Conservation (phyloP, 2,329 filamentous ascomycete species). For the Epichloe gansuensis region DNA sequence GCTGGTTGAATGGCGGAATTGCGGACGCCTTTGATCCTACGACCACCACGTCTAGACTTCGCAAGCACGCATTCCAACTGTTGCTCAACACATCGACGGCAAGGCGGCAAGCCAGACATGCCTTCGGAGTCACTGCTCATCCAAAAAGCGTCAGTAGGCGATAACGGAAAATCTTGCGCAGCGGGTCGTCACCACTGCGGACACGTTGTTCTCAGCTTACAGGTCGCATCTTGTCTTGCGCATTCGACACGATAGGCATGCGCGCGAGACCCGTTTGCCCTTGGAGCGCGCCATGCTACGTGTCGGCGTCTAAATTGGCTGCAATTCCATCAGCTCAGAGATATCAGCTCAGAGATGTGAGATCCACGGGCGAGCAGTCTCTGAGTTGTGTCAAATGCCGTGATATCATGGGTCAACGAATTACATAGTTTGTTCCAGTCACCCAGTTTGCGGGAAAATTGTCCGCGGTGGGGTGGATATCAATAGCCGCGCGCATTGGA, state of each 20-base stretch:
- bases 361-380: constrained; percentile 3
- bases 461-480: constrained; percentile 1
- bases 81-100: constrained; percentile 26
- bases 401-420: not conserved
- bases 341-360: constrained; percentile 5
- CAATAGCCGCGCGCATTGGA: constrained; percentile 6
- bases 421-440: not conserved
- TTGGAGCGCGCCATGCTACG: constrained; percentile 8
- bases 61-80: constrained; percentile 27
- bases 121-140: constrained; percentile 19
- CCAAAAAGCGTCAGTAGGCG: constrained; percentile 6
- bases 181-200: not conserved
- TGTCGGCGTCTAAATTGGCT: constrained; percentile 10
- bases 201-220: constrained; percentile 11
- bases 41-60: constrained; percentile 27
- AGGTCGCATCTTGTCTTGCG: constrained; percentile 22
- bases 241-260: constrained; percentile 19
- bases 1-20: constrained; percentile 4
- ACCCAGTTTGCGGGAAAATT: constrained; percentile 1
- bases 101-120: constrained; percentile 23
- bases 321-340: constrained; percentile 7
- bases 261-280: constrained; percentile 20
- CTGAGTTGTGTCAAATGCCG: constrained; percentile 8
- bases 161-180: not conserved
- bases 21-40: constrained; percentile 19